These are phyloP conservation scores for Russula ochroleuca DNA, from an alignment of 768 basidiomycete species.

Conservation along the genomic window DNA sequence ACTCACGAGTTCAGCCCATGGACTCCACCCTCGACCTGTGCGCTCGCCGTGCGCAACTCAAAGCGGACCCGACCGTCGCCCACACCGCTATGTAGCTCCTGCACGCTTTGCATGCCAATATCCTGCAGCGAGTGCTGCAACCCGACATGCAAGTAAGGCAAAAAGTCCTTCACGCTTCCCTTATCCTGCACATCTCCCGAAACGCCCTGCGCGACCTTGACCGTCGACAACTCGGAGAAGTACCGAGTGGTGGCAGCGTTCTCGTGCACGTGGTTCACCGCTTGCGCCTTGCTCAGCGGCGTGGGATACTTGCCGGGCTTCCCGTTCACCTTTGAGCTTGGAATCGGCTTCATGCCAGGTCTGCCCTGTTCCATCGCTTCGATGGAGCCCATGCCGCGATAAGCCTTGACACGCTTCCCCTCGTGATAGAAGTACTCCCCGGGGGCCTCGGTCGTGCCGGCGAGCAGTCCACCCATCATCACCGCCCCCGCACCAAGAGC, in stretches of 20 bases:
- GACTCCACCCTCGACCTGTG: conserved; percentile 93
- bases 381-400: conserved; percentile 87
- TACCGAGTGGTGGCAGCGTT: conserved; percentile 96
- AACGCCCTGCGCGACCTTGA: conserved; percentile 97
- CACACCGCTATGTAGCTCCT: conserved; percentile 63
- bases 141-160: conserved; percentile 79
- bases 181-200: conserved; percentile 97
- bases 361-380: conserved; percentile 89
- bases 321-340: conserved; percentile 29
- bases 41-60: conserved; percentile 90
- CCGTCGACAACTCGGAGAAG: conserved; percentile 86
- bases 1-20: conserved; percentile 93
- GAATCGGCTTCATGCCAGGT: conserved; percentile 32
- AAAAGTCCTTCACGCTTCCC: conserved; percentile 87
- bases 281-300: conserved; percentile 37
- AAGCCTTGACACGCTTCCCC: conserved; percentile 97
- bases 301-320: conserved; percentile 47
- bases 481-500: conserved; percentile 92
- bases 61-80: conserved; percentile 68
- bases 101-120: conserved; percentile 69
- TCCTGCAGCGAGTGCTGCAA: conserved; percentile 96
- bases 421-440: conserved; percentile 99
- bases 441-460: conserved; percentile 94
- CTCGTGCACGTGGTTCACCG: conserved; percentile 49
- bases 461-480: conserved; percentile 97